A percentile compares a stretch with the other conserved stretches of the same genome.
These are phyloP conservation scores for Marasmius sp. DNA, from an alignment of 1,284 basidiomycete species.

Conservation along the genomic window DNA sequence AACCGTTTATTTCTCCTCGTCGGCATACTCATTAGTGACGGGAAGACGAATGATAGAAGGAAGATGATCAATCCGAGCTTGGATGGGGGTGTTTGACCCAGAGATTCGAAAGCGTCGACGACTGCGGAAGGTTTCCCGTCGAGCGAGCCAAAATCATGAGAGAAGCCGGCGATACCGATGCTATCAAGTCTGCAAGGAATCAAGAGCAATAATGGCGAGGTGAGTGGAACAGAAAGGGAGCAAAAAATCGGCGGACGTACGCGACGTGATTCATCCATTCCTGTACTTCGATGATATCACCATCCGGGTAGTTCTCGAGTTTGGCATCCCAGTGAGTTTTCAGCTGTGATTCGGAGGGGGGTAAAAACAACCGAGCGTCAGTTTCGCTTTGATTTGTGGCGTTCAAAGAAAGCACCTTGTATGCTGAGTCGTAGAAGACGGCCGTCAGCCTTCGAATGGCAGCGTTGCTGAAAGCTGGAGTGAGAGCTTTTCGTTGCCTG, in stretches of 20 bases:
- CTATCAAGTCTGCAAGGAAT: conserved; percentile 39
- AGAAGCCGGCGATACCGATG: conserved; percentile 44
- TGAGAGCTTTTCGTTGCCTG: conserved; percentile 44
- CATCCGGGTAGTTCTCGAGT: conserved; percentile 2
- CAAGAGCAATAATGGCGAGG: not conserved
- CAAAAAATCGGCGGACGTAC: conserved; percentile 22
- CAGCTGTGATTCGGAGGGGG: no score
- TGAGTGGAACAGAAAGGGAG: not conserved
- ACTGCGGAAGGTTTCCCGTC: conserved; percentile 36
- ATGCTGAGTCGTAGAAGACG: conserved; percentile 41
- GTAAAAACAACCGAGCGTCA: not conserved
- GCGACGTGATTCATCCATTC: conserved; percentile 44
- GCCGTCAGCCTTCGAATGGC: conserved; percentile 39
- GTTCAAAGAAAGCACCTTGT: conserved; percentile 17
- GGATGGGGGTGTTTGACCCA: conserved; percentile 21
- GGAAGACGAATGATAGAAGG: conserved; percentile 30
- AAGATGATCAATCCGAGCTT: conserved; percentile 17
- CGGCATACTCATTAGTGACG: conserved; percentile 33
- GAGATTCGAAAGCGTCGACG: conserved; percentile 35
- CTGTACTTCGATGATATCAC: conserved; percentile 41
- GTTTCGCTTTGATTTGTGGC: conserved; percentile 18
- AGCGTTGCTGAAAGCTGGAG: conserved; percentile 45
- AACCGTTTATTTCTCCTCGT: conserved; percentile 24
- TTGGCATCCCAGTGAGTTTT: conserved; percentile 9
- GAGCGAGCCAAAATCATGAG: conserved; percentile 45